phyloP scores from a whole-genome alignment of 164 flowering plant genomes.

The Aristolochia californica region DNA sequence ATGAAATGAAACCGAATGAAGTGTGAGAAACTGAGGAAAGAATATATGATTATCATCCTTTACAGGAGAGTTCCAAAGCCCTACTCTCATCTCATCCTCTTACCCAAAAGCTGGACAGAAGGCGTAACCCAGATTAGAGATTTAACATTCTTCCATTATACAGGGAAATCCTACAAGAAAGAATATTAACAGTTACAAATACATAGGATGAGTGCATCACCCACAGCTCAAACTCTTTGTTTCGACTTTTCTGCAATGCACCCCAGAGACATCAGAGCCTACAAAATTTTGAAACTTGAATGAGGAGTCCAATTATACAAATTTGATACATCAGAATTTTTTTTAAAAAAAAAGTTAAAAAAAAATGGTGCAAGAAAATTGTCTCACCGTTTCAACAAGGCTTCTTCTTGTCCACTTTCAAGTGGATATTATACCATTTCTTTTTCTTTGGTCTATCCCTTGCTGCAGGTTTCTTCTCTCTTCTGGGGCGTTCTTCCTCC shows the following conservation, averaged over 20 bases:
- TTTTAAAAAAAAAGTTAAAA: not conserved
- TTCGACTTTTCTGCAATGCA: not conserved
- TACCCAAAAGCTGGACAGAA: not conserved
- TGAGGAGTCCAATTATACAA: no score
- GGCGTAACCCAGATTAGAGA: not conserved
- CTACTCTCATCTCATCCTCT: no score
- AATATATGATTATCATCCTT: no score
- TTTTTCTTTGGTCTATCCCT: constrained; percentile 68
- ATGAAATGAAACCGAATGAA: no score
- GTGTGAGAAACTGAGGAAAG: no score
- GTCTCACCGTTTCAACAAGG: constrained; percentile 31
- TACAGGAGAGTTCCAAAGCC: no score
- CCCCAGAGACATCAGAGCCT: no score
- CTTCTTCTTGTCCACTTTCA: constrained; percentile 73
- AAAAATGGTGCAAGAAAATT: not conserved
- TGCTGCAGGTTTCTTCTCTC: constrained; percentile 30
- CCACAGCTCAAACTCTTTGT: not conserved
- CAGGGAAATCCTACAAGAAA: not conserved
- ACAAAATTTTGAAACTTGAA: no score
- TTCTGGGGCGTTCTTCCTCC: constrained; percentile 39
- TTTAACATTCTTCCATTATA: not conserved
- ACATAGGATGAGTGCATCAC: constrained; percentile 1
- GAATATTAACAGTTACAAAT: constrained; percentile 3
- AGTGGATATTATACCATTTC: constrained; percentile 78
- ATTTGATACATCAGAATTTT: not conserved